Conservation (phyloP, 1,284 basidiomycete species). For the Malassezia japonica region DNA sequence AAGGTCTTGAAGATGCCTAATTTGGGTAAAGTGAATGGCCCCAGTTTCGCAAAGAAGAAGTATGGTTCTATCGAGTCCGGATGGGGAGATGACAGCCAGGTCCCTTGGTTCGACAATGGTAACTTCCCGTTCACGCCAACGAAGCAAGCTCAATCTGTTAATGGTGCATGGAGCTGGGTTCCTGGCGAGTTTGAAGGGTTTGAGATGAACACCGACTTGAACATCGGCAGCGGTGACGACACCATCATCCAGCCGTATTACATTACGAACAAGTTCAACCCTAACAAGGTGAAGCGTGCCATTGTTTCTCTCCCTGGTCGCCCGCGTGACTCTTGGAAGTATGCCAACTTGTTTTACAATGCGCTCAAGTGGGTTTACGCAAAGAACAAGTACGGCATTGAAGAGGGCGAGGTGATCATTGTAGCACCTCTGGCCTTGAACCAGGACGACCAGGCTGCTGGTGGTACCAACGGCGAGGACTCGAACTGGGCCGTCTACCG, state of each 20-base stretch:
- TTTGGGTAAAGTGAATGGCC: neutral
- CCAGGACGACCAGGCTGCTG: constrained; percentile 27
- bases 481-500: constrained; percentile 4
- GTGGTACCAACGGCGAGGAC: constrained; percentile 19
- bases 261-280: neutral
- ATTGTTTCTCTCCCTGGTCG: constrained; percentile 31
- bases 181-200: constrained; percentile 12
- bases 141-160: neutral
- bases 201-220: constrained; percentile 15
- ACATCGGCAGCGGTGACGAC: neutral
- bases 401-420: constrained; percentile 25
- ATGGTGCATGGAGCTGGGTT: constrained; percentile 9
- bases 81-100: constrained; percentile 2
- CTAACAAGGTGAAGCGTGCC: constrained; percentile 23
- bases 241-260: constrained; percentile 7
- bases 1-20: constrained; percentile 7
- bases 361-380: constrained; percentile 26
- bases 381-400: constrained; percentile 26
- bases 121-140: constrained; percentile 7
- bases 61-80: neutral
- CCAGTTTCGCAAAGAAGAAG: neutral
- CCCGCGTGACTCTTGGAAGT: constrained; percentile 38
- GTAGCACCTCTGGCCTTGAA: constrained; percentile 30
- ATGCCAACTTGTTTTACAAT: constrained; percentile 35
- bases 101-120: constrained; percentile 6